These are phyloP conservation scores for Heliamphora ciliata DNA, from an alignment of 179 eudicot species.

Conservation along the genomic window DNA sequence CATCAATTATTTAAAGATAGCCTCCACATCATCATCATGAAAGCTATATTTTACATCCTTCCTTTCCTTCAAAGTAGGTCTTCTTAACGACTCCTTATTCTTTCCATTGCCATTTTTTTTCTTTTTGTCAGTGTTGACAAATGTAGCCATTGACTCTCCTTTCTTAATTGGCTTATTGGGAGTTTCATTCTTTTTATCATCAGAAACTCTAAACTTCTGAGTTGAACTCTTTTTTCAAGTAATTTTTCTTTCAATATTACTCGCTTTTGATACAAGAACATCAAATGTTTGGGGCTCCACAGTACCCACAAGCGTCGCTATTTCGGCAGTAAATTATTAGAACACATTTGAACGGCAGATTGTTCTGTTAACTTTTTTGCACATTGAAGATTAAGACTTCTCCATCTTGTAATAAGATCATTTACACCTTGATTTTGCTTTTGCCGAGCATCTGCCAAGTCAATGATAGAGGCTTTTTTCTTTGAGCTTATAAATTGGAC, in stretches of 20 bases:
- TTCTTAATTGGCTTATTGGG: not conserved
- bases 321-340: not conserved
- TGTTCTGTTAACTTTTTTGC: not conserved
- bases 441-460: too few species aligned
- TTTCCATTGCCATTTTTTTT: not conserved
- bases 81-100: not conserved
- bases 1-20: not conserved
- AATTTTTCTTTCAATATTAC: not conserved
- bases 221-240: not conserved
- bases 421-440: not conserved
- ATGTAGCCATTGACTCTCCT: not conserved
- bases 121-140: not conserved
- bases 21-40: too few species aligned
- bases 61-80: not conserved
- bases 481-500: too few species aligned
- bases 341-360: not conserved
- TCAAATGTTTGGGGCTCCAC: not conserved
- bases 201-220: not conserved
- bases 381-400: not conserved
- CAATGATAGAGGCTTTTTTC: too few species aligned
- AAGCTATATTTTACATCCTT: too few species aligned
- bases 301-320: not conserved
- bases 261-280: not conserved
- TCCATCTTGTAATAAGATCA: not conserved
- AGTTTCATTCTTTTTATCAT: not conserved